Conservation (phyloP, 2,329 filamentous ascomycete genomes). For the Fusarium algeriense region DNA sequence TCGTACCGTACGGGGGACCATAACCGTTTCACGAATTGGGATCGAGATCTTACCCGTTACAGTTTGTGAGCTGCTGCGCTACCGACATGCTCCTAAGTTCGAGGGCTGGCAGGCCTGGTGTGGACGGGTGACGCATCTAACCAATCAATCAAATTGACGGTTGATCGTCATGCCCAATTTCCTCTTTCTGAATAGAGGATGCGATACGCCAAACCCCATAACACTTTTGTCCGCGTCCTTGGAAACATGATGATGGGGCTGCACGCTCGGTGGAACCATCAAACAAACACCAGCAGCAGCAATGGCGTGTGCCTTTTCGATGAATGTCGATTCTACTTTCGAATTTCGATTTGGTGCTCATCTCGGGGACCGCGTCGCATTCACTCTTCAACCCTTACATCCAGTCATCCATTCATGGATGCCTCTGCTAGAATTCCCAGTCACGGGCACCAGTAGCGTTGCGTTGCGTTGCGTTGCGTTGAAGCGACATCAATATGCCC, state of each 20-base stretch:
- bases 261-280: conserved; percentile 26
- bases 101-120: conserved; percentile 16
- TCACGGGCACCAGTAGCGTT: conserved; percentile 32
- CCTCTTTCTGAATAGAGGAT: conserved; percentile 33
- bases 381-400: neutral
- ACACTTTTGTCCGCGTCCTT: conserved; percentile 29
- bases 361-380: neutral
- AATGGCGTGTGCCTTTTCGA: conserved; percentile 8
- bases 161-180: conserved; percentile 33
- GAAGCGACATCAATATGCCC: too few relatives aligned
- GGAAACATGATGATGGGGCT: conserved; percentile 31
- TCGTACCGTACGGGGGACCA: conserved; percentile 12
- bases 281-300: conserved; percentile 10
- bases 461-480: conserved; percentile 30
- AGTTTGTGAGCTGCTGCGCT: conserved; percentile 28
- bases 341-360: conserved; percentile 9
- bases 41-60: conserved; percentile 47
- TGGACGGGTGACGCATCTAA: conserved; percentile 25
- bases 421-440: conserved; percentile 15
- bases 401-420: neutral
- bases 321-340: conserved; percentile 2
- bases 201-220: conserved; percentile 34
- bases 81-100: conserved; percentile 20
- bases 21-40: conserved; percentile 41
- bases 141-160: conserved; percentile 31